Conservation (phyloP, 139 green algal genomes). For the Desmodesmus armatus region DNA sequence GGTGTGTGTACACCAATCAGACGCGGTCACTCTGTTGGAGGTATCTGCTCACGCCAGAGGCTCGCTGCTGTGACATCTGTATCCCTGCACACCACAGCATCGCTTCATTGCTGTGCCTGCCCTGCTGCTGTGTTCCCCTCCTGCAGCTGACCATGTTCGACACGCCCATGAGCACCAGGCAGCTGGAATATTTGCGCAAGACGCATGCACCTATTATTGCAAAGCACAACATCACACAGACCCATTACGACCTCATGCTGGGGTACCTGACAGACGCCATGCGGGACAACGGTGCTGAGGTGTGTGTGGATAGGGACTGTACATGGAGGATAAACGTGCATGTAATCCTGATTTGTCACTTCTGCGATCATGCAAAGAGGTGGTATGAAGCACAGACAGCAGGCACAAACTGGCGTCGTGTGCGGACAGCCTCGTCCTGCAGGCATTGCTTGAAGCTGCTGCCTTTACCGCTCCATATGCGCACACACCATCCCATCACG, state of each 20-base stretch:
- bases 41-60: neutral
- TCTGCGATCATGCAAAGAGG: neutral
- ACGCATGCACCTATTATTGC: constrained; percentile 12
- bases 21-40: neutral
- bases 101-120: neutral
- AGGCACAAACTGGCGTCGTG: no score
- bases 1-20: no score
- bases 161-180: neutral
- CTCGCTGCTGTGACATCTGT: neutral
- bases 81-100: neutral
- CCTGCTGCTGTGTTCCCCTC: neutral
- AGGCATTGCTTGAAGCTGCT: neutral
- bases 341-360: neutral
- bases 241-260: constrained; percentile 18
- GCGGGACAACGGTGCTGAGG: constrained; percentile 23
- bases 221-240: constrained; percentile 2
- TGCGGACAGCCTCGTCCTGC: no score
- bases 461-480: no score
- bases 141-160: constrained; percentile 29
- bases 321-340: neutral
- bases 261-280: constrained; percentile 15
- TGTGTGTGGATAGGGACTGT: neutral
- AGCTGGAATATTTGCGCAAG: constrained; percentile 36
- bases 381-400: neutral
- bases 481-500: no score